A percentile compares a stretch with the other conserved stretches of the same genome.
These are phyloP conservation scores for Globisporangium alternatum DNA, from an alignment of 352 stramenopile species.

Conservation along the genomic window DNA sequence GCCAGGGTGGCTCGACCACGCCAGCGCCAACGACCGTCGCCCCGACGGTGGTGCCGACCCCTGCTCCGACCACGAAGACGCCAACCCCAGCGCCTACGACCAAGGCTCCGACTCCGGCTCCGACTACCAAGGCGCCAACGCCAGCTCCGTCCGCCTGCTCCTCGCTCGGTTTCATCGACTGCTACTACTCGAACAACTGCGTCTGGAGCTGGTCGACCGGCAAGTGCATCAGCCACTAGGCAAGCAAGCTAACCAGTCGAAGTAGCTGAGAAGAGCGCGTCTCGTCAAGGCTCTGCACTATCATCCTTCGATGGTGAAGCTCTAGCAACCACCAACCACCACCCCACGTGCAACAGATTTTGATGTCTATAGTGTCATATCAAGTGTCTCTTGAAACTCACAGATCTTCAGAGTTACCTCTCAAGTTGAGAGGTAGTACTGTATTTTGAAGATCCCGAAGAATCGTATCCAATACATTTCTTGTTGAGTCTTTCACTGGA, in stretches of 20 bases:
- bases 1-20: background rate
- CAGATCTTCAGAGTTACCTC: background rate
- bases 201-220: background rate
- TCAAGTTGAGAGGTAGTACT: too few relatives aligned
- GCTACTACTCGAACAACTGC: constrained; percentile 2
- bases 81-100: background rate
- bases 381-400: background rate
- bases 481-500: too few relatives aligned
- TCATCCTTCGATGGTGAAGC: background rate
- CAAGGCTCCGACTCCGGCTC: background rate
- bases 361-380: background rate
- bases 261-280: too few relatives aligned
- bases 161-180: background rate
- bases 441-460: background rate
- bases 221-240: constrained; percentile 1
- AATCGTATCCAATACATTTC: background rate
- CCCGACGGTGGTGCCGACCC: background rate
- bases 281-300: background rate
- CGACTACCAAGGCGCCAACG: background rate
- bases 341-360: background rate
- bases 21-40: background rate
- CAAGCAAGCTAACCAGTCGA: background rate
- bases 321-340: background rate
- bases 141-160: background rate
- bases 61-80: constrained; percentile 2